A percentile compares a stretch with the other conserved stretches of the same genome.
Evolutionary conservation across 768 basidiomycete species (phyloP).

Genomic region (Lactarius indigo): DNA sequence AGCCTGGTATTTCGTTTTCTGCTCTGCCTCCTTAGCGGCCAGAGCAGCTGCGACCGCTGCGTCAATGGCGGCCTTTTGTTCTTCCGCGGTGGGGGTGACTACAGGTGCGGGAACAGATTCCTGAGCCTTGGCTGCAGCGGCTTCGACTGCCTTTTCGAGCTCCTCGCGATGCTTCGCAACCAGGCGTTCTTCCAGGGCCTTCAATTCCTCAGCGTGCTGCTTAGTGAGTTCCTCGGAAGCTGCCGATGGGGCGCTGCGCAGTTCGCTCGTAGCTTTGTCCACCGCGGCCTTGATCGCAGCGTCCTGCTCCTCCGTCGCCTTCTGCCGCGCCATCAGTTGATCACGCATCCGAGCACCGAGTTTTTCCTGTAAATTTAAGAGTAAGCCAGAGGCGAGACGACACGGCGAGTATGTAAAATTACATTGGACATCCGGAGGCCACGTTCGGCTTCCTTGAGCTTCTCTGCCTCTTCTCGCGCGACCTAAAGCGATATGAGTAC

Average conservation of each 20-base stretch:
- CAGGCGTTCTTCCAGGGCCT: constrained; percentile 50
- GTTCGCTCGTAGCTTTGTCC: constrained; percentile 50
- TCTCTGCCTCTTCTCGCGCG: constrained; percentile 28
- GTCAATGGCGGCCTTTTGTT: constrained; percentile 46
- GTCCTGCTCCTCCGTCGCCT: constrained; percentile 47
- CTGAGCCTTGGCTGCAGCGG: constrained; percentile 36
- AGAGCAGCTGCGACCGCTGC: constrained; percentile 49
- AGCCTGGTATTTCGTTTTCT: constrained; percentile 45
- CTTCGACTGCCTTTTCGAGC: constrained; percentile 44
- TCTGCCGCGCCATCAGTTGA: constrained; percentile 50
- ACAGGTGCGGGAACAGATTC: constrained; percentile 25
- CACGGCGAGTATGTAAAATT: not conserved
- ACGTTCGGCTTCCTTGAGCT: constrained; percentile 27
- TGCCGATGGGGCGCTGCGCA: constrained; percentile 30
- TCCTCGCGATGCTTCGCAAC: constrained; percentile 51
- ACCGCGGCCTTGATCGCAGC: constrained; percentile 54
- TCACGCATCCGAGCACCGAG: constrained; percentile 39
- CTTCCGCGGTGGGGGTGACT: constrained; percentile 24
- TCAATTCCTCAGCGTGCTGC: constrained; percentile 59
- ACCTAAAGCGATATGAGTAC: constrained; percentile 16
- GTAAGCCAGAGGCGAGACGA: not conserved
- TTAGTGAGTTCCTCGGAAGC: constrained; percentile 41
- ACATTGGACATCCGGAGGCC: constrained; percentile 29
- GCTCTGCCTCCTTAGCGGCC: constrained; percentile 44
- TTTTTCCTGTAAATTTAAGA: constrained; percentile 47